Evolutionary conservation across 208 protist species (phyloP), one percentile per base, ranked within the genome.

Genomic region (Leishmania tarentolae): DNA sequence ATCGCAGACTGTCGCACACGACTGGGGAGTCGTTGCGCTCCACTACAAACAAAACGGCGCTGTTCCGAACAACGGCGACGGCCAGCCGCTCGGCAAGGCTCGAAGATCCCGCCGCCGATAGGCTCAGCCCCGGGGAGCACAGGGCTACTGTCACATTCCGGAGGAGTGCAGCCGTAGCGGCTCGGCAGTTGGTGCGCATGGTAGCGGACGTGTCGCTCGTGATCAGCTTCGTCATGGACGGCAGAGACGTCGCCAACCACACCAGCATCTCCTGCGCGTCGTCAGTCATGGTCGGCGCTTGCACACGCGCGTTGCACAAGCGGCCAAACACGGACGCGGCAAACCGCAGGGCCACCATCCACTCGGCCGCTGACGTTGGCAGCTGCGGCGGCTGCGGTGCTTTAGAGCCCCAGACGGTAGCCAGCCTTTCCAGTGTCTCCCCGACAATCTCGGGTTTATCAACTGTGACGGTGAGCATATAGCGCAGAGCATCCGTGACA

Each of bases 401-500:
- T 28, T 59, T 35, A 19, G n/a, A 24, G 47, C 59, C 61, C 75
- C 79, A 87, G 28, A 83, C 4, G 28, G 35, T 47, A 0, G 57
- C 31, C 8, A 85, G 71, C 7, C 47, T 11, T 7, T 19, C 0
- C 31, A 87, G 52, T 28, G 78, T 35, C 72, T 76, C 50, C 15
- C n/a, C 76, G 3, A 73, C 75, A 0, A 72, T 63, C 0, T 40
- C 31, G 19, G 74, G 61, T 21, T 37, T 75, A 31, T 73, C 75
- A 6, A 24, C 24, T 24, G 75, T n/a, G 24, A 44, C 40, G 53
- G 69, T 65, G 21, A 85, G 47, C 73, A 85, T 8, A 52, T 86
- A 87, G 42, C 86, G 86, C 68, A 90, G 77, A 1, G 83, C 78
- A 40, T 90, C 86, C 3, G 76, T 72, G n/a, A 81, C 83, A 7